Evolutionary conservation across 352 stramenopile species (phyloP).

Genomic region (Achlya hypogyna): DNA sequence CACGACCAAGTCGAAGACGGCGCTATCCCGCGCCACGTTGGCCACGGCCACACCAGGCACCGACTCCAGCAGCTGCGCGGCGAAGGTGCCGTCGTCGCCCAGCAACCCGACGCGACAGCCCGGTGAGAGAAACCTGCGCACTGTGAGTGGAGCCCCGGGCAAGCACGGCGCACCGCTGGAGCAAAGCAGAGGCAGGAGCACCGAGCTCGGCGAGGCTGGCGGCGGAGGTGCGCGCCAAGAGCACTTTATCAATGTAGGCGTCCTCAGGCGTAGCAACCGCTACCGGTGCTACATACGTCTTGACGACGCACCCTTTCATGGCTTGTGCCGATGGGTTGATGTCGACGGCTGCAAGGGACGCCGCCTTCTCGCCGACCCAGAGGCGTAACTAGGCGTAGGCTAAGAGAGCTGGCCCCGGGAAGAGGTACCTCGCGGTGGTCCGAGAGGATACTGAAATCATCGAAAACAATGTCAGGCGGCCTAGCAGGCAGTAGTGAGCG

Average conservation of each 20-base stretch:
- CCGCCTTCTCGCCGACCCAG: background rate
- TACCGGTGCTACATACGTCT: background rate
- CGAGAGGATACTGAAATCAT: constrained; percentile 75
- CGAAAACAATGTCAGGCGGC: constrained; percentile 57
- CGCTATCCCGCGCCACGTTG: background rate
- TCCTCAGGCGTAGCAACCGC: background rate
- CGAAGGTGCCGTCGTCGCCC: background rate
- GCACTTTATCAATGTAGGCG: background rate
- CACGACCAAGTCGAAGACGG: background rate
- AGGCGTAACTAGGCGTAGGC: background rate
- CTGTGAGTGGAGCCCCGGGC: background rate
- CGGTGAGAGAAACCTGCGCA: background rate
- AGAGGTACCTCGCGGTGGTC: constrained; percentile 55
- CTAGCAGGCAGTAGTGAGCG: constrained; percentile 1
- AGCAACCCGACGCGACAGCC: background rate
- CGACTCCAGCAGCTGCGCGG: background rate
- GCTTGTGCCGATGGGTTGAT: constrained; percentile 3
- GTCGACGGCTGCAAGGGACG: background rate
- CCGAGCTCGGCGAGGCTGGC: background rate
- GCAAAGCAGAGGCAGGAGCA: background rate
- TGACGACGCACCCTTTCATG: constrained; percentile 12
- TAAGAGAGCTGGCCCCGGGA: background rate
- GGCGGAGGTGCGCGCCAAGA: background rate
- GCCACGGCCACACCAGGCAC: background rate
- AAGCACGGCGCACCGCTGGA: background rate